These are phyloP conservation scores for Fomitiporia mediterranea DNA, from an alignment of 1,284 basidiomycete species.

Conservation along the genomic window DNA sequence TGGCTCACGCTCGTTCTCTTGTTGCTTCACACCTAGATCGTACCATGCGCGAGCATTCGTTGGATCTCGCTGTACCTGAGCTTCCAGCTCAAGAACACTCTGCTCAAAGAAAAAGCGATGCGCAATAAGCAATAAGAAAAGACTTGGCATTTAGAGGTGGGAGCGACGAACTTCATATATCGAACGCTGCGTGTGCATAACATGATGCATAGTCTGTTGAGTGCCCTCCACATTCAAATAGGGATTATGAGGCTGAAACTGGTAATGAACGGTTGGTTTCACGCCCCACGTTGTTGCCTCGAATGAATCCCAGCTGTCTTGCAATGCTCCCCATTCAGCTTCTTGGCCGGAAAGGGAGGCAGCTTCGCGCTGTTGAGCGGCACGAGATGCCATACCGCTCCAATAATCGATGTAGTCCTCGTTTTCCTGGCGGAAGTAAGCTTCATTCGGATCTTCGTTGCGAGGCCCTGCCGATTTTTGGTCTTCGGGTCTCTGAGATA, in stretches of 20 bases:
- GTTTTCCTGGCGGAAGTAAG: constrained; percentile 70
- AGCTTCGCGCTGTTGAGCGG: constrained; percentile 9
- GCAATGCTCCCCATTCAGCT: constrained; percentile 61
- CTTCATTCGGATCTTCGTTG: constrained; percentile 54
- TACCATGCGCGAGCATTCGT: constrained; percentile 79
- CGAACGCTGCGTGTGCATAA: constrained; percentile 43
- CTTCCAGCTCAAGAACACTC: constrained; percentile 89
- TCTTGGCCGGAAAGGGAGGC: constrained; percentile 20
- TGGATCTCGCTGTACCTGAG: constrained; percentile 79
- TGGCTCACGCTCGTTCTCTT: constrained; percentile 95
- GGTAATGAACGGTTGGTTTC: constrained; percentile 55
- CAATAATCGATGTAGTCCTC: constrained; percentile 59
- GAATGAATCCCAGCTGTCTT: constrained; percentile 81
- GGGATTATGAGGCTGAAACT: constrained; percentile 81
- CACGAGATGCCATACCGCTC: constrained; percentile 32
- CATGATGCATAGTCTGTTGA: constrained; percentile 51
- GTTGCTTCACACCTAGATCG: constrained; percentile 92
- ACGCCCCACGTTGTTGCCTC: constrained; percentile 66
- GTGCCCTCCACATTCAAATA: constrained; percentile 57
- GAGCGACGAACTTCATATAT: constrained; percentile 52
- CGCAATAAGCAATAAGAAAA: constrained; percentile 2
- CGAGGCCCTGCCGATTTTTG: constrained; percentile 25
- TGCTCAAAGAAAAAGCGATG: constrained; percentile 38
- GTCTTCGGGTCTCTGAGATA: background rate
- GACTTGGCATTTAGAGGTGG: constrained; percentile 17